These are phyloP conservation scores for Blastobotrys indianensis DNA, from an alignment of 1,139 yeast species.

Conservation along the genomic window DNA sequence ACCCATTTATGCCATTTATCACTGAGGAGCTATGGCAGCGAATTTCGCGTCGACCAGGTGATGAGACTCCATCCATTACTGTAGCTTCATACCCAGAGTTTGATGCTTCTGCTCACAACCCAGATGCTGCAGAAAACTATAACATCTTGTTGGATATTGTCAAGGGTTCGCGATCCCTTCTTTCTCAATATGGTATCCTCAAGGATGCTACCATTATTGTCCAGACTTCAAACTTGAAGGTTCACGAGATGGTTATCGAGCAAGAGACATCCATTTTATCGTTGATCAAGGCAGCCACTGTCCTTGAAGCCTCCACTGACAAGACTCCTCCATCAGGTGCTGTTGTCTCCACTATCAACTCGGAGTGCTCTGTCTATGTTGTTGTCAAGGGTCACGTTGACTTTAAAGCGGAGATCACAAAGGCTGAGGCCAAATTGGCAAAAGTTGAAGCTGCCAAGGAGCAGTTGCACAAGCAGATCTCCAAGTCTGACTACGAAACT, in stretches of 20 bases:
- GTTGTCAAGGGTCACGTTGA: constrained; percentile 93
- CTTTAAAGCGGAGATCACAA: constrained; percentile 80
- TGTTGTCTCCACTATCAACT: constrained; percentile 74
- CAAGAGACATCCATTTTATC: constrained; percentile 85
- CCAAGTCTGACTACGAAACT: constrained; percentile 72
- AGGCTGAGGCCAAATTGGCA: constrained; percentile 70
- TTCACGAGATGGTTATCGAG: constrained; percentile 48
- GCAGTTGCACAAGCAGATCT: constrained; percentile 53
- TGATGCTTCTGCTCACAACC: constrained; percentile 54
- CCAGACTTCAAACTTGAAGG: constrained; percentile 52
- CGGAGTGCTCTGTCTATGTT: constrained; percentile 79
- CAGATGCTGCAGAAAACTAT: constrained; percentile 63
- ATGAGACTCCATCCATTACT: constrained; percentile 63
- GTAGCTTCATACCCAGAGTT: constrained; percentile 75
- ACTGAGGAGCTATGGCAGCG: constrained; percentile 99
- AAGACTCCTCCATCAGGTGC: constrained; percentile 76
- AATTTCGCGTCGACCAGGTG: constrained; percentile 80
- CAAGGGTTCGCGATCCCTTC: constrained; percentile 85
- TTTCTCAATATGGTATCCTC: constrained; percentile 81
- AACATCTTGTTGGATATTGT: constrained; percentile 81
- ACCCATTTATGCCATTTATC: constrained; percentile 96
- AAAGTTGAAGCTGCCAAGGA: constrained; percentile 47
- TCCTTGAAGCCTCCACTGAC: constrained; percentile 51
- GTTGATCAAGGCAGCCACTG: constrained; percentile 81
- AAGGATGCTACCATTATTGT: constrained; percentile 84